Evolutionary conservation across 1,284 basidiomycete species (phyloP).

Genomic region (Volvariella volvacea): DNA sequence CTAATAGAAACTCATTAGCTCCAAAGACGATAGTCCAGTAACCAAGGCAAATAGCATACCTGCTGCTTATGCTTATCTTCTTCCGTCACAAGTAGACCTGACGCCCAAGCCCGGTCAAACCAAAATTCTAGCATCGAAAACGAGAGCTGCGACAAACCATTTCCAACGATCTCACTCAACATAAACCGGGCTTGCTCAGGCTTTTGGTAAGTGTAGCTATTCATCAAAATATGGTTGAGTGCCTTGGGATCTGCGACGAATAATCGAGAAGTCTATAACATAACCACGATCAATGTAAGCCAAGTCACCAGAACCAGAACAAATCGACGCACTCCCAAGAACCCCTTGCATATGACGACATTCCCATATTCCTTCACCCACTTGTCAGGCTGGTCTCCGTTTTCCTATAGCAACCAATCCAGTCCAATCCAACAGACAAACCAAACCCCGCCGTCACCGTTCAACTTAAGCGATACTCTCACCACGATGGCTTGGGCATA

Average conservation of each 20-base stretch:
- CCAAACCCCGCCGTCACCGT: background rate
- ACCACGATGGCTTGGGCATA: background rate
- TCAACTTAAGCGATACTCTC: background rate
- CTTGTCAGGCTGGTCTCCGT: conserved; percentile 35
- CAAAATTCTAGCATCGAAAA: background rate
- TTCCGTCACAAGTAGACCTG: conserved; percentile 29
- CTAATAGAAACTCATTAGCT: conserved; percentile 14
- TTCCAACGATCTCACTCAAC: conserved; percentile 36
- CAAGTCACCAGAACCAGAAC: background rate
- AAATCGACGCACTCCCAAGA: conserved; percentile 35
- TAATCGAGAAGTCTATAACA: conserved; percentile 29
- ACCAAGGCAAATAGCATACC: conserved; percentile 19
- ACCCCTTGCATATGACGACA: conserved; percentile 38
- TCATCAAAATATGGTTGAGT: conserved; percentile 41
- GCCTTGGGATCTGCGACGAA: conserved; percentile 44
- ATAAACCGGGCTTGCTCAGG: conserved; percentile 26
- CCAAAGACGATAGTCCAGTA: background rate
- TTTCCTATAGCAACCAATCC: conserved; percentile 25
- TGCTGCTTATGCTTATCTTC: conserved; percentile 43
- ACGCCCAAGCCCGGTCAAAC: no score
- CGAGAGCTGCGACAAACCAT: conserved; percentile 22
- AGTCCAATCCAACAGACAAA: no score
- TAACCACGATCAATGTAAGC: background rate
- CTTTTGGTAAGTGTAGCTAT: conserved; percentile 41
- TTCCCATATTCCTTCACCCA: conserved; percentile 53